Base-by-base conservation (phyloP, 345 rosid genomes). In the Sisymbrium altissimum region DNA sequence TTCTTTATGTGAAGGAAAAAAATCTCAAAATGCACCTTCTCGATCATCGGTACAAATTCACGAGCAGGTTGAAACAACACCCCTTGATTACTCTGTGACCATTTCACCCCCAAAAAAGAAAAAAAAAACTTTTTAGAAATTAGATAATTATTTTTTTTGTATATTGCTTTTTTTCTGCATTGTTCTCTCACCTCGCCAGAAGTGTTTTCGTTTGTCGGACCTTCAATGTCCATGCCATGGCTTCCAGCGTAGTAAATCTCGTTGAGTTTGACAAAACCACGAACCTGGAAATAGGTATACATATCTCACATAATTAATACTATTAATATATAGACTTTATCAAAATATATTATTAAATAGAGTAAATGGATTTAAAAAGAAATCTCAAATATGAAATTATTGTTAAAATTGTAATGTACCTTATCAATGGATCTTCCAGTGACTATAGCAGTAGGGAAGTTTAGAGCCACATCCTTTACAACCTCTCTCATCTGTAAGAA, bases 191-290 rank as follows among this genome's bases (percentile, higher is more conserved):
- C 78, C 83, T 83, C 84, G 54, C 75, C 71, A 83, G 83, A 73
- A 66, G 48, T 78, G 67, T 61, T 39, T 30, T 71, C 82, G 64
- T 77, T 84, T 5, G 89, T 78, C 63, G 99, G 99, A 10, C 91
- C 94, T 79, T 83, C 88, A 54, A 95, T 96, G 84, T 96, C 99
- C 98, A 96, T 96, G n/a, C 99, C 99, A 71, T 96, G 99, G 78
- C 99, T 96, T 18, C 96, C 98, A 0, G 99, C 99, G 59, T 96
- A 96, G 66, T 92, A 90, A 46, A 96, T 88, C 68, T 75, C 99
- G 1, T 83, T 82, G 59, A 96, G 70, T 79, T 85, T 81, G 8
- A 96, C 98, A 79, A 96, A 96, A 33, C 85, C 79, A 60, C 87
- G 92, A 18, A 96, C 97, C 98, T 93, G 79, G 44, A 46, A 74